phyloP scores from a whole-genome alignment of 176 grass and related monocot species.

The Hsuehochloa calcarea region DNA sequence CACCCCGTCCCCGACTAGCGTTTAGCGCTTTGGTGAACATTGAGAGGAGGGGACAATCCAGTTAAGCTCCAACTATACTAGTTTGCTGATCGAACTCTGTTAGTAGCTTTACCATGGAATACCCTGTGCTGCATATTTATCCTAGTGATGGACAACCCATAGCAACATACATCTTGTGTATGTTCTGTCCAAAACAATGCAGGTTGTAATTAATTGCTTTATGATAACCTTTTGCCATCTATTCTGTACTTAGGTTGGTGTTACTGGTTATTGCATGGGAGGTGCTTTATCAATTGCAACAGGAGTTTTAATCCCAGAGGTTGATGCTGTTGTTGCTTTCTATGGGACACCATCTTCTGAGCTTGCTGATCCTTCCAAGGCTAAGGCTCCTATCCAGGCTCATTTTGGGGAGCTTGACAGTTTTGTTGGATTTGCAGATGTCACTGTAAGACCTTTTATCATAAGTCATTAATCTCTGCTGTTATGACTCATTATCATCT shows the following conservation, averaged over 20 bases:
- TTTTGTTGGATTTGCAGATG: constrained; percentile 81
- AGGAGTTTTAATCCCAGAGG: constrained; percentile 81
- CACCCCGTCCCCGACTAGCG: no score
- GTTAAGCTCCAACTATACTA: neutral
- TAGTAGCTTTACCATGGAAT: neutral
- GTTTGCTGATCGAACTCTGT: neutral
- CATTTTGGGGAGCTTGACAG: constrained; percentile 87
- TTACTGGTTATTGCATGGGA: constrained; percentile 91
- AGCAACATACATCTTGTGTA: neutral
- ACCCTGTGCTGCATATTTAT: neutral
- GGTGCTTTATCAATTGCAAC: constrained; percentile 91
- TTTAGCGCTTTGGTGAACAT: no score
- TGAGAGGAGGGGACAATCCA: neutral
- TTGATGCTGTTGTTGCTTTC: constrained; percentile 93
- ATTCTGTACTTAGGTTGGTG: constrained; percentile 63
- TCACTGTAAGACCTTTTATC: constrained; percentile 56
- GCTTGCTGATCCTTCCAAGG: constrained; percentile 76
- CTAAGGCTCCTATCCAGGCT: constrained; percentile 89
- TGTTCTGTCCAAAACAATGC: neutral
- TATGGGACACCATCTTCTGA: constrained; percentile 76
- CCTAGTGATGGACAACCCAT: neutral
- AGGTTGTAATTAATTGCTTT: neutral
- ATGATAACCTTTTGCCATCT: constrained; percentile 17
- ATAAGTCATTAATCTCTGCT: neutral
- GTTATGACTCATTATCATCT: neutral